Conservation (phyloP, 208 protist species). For the Leishmania major region DNA sequence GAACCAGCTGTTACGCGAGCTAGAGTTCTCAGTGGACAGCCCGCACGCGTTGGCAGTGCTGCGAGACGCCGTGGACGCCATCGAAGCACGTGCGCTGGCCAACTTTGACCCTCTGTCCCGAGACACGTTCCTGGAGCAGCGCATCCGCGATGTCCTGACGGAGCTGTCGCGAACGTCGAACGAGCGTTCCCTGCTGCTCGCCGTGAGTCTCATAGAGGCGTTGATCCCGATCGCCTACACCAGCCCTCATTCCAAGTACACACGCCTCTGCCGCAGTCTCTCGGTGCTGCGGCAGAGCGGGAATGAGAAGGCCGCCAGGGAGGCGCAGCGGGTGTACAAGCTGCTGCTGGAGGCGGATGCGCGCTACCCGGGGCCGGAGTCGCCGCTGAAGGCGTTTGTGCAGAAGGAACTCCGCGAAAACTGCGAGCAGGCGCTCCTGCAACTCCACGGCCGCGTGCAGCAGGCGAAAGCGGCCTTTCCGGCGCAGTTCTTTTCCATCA, state of each 20-base stretch:
- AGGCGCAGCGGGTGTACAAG: conserved; percentile 82
- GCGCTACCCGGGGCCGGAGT: conserved; percentile 37
- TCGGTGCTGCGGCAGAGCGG: conserved; percentile 72
- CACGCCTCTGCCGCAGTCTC: conserved; percentile 82
- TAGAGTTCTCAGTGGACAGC: conserved; percentile 70
- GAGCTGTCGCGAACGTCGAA: conserved; percentile 67
- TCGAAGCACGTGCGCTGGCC: conserved; percentile 75
- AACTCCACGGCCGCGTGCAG: conserved; percentile 78
- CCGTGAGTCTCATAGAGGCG: conserved; percentile 77
- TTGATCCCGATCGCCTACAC: conserved; percentile 86
- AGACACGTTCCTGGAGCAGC: conserved; percentile 83
- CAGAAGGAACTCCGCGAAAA: conserved; percentile 86
- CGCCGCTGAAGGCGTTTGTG: conserved; percentile 83
- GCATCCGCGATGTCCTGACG: conserved; percentile 78
- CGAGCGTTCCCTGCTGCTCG: conserved; percentile 56
- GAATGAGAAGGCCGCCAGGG: conserved; percentile 58
- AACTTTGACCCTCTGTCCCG: conserved; percentile 80
- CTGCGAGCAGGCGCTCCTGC: conserved; percentile 80
- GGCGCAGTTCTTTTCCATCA: conserved; percentile 80
- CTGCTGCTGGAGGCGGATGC: conserved; percentile 71
- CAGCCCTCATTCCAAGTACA: conserved; percentile 78
- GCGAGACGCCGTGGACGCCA: conserved; percentile 73
- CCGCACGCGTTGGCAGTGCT: conserved; percentile 70
- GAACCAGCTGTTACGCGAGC: conserved; percentile 74
- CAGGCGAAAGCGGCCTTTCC: conserved; percentile 50